Evolutionary conservation across 2,329 filamentous ascomycete genomes (phyloP), one percentile per base, ranked within the genome.

Genomic region (Sphaerulina populicola): DNA sequence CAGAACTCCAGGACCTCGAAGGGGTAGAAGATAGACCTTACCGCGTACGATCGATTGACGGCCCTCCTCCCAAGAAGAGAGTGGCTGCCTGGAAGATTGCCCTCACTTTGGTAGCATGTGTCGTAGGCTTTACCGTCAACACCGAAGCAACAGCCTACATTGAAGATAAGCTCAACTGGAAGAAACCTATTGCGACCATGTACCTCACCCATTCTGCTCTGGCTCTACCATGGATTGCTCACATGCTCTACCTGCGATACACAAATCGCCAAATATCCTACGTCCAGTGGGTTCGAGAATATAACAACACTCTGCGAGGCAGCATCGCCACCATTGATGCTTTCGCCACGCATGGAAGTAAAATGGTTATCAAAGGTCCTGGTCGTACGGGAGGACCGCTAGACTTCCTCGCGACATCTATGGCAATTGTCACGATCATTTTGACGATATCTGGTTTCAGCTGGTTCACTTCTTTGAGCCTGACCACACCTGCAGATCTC

Each of bases 91-190:
- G 55, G 14, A 48, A 54, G 31, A 61, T 66, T 18, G 61, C 53
- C 0, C 18, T 57, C 10, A 58, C 62, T 3, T 54, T 66, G 27
- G 18, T 56, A 2, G 41, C 61, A 15, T 63, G 62, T 23, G 64
- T 67, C 5, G 33, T 61, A 6, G 64, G 64, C 14, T 62, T 66
- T 45, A 59, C 58, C 5, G 53, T 64, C 51, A 65, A 66, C 54
- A 67, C 64, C 21, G 64, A 67, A 58, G 58, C 64, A 7, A 62
- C 61, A 3, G 63, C 62, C 7, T 67, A 67, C 50, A 62, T 65
- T 46, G 60, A 67, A 50, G 59, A 64, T 45, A 57, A 60, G 18
- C 47, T 67, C 2, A 61, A 58, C 45, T 67, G 60, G 60, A 63
- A 62, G 47, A 67, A 67, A 42, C 64, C 64, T 5, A 64, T 65